phyloP scores from a whole-genome alignment of 2,329 filamentous ascomycete genomes.

The Leptodontidium sp. region DNA sequence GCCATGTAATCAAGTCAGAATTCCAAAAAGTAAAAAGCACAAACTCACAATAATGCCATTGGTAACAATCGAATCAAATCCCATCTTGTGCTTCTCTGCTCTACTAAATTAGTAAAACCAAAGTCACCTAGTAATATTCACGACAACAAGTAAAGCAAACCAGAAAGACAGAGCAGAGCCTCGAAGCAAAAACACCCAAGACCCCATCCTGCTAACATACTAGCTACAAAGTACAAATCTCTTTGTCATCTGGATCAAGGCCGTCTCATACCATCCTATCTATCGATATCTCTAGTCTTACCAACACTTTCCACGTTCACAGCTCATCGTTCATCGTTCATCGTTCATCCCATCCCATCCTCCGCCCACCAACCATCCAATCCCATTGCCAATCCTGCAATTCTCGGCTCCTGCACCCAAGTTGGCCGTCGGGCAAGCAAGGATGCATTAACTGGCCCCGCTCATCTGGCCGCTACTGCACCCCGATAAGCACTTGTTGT shows the following conservation, averaged over 20 bases:
- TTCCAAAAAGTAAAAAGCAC: neutral
- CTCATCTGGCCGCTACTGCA: neutral
- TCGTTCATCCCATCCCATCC: neutral
- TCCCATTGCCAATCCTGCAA: neutral
- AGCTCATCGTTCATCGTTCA: neutral
- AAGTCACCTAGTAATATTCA: neutral
- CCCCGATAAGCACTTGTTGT: conserved; percentile 4
- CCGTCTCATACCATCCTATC: neutral
- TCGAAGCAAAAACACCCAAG: neutral
- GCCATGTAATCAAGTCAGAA: neutral
- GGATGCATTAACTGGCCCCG: neutral
- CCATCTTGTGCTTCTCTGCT: conserved; percentile 29
- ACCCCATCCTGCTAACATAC: conserved; percentile 1
- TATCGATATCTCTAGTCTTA: neutral
- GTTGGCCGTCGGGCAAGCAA: conserved; percentile 25
- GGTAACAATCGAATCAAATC: conserved; percentile 52
- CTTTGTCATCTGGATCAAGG: neutral
- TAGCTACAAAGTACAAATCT: neutral
- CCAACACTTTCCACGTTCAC: neutral
- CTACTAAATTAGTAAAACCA: too few species aligned
- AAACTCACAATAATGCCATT: conserved; percentile 52
- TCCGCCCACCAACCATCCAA: neutral
- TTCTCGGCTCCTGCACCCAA: neutral
- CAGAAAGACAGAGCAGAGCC: conserved; percentile 1
- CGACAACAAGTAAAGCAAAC: conserved; percentile 2